Conservation (phyloP, 169 alveolate genomes). For the Eimeria falciformis region DNA sequence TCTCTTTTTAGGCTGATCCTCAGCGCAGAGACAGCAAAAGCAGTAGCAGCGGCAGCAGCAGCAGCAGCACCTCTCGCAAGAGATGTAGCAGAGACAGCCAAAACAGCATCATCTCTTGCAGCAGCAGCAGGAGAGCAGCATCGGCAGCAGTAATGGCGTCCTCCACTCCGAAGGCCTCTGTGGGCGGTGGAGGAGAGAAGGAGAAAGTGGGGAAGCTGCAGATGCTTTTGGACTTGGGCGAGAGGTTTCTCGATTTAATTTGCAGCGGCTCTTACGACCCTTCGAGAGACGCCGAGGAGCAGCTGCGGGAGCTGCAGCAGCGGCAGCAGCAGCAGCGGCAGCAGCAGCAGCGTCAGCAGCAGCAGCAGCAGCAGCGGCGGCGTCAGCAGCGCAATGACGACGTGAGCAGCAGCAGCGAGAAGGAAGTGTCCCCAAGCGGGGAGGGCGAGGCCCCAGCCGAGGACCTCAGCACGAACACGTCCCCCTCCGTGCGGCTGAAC, state of each 20-base stretch:
- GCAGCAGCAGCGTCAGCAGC: neutral
- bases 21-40: neutral
- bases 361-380: slow-evolving; percentile 22
- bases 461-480: no score
- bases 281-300: slow-evolving; percentile 14
- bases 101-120: neutral
- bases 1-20: no score
- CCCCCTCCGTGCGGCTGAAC: slow-evolving; percentile 11
- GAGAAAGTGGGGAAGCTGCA: slow-evolving; percentile 50
- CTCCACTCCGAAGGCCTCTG: neutral
- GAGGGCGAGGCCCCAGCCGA: neutral
- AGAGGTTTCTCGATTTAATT: slow-evolving; percentile 15
- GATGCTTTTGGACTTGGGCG: slow-evolving; percentile 66
- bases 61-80: neutral
- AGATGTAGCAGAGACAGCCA: neutral
- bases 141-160: slow-evolving; percentile 11
- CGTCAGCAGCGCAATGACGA: neutral
- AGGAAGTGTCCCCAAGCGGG: neutral
- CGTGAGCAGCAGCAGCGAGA: neutral
- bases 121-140: slow-evolving; percentile 7
- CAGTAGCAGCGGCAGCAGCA: slow-evolving; percentile 12
- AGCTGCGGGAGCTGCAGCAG: slow-evolving; percentile 60
- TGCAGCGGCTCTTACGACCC: slow-evolving; percentile 48
- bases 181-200: neutral
- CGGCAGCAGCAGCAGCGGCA: slow-evolving; percentile 17